These are phyloP conservation scores for Corynespora cassiicola DNA, from an alignment of 2,329 filamentous ascomycete species.

Conservation along the genomic window DNA sequence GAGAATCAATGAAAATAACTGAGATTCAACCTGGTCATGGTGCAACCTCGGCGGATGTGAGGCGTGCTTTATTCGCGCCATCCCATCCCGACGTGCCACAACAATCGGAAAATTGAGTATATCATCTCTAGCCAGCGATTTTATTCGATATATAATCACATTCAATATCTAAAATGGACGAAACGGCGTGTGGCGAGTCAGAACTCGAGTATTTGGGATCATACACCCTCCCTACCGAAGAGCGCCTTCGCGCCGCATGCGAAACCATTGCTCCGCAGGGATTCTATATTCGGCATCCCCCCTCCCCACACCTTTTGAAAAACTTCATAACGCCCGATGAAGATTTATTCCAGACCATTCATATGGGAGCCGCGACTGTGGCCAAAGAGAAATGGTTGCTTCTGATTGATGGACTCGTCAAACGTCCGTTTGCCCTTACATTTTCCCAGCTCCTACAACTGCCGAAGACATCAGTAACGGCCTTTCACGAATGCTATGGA, in stretches of 20 bases:
- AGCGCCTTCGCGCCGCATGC: not conserved
- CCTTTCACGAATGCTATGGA: conserved; percentile 47
- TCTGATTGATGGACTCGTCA: conserved; percentile 38
- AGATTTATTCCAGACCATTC: conserved; percentile 45
- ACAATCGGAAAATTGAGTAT: too few relatives aligned
- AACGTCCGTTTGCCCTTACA: conserved; percentile 30
- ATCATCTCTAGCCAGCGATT: too few relatives aligned
- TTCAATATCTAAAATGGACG: too few relatives aligned
- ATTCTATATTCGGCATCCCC: conserved; percentile 31
- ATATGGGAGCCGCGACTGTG: conserved; percentile 42
- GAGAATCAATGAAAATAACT: too few relatives aligned
- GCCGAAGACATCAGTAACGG: conserved; percentile 28
- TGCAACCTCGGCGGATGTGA: too few relatives aligned
- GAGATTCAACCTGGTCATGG: too few relatives aligned
- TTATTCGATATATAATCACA: too few relatives aligned
- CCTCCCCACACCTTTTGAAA: conserved; percentile 32
- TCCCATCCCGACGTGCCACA: too few relatives aligned
- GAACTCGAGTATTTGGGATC: too few relatives aligned
- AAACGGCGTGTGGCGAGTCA: too few relatives aligned
- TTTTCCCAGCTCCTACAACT: conserved; percentile 31
- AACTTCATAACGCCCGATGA: conserved; percentile 29
- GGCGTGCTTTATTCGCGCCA: too few relatives aligned
- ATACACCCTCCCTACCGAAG: not conserved
- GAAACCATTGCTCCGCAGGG: conserved; percentile 7
- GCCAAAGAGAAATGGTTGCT: conserved; percentile 34